phyloP scores from a whole-genome alignment of 2,329 filamentous ascomycete genomes.

The Sarocladiaceae sp. region DNA sequence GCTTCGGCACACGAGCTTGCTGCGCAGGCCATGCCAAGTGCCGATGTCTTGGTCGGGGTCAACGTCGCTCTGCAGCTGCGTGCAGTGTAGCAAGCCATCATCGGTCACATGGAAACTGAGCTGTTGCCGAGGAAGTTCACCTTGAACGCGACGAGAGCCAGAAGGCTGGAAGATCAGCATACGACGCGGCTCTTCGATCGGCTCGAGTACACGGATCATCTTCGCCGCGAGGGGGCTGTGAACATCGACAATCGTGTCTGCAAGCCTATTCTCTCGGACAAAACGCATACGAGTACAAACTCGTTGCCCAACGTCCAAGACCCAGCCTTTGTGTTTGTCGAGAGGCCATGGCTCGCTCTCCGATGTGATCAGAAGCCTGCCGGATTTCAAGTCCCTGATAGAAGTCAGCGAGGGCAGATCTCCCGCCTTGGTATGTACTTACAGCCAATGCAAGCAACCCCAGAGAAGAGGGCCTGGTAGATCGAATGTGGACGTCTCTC shows the following conservation, averaged over 20 bases:
- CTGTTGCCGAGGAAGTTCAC: slow-evolving; percentile 44
- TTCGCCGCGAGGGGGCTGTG: slow-evolving; percentile 32
- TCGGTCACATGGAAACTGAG: slow-evolving; percentile 44
- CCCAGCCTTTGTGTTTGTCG: slow-evolving; percentile 22
- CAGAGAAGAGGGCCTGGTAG: slow-evolving; percentile 47
- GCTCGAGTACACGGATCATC: slow-evolving; percentile 39
- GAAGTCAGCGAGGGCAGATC: slow-evolving; percentile 40
- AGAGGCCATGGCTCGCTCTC: slow-evolving; percentile 12
- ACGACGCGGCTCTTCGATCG: slow-evolving; percentile 25
- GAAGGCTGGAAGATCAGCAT: slow-evolving; percentile 33
- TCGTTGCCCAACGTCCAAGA: slow-evolving; percentile 21
- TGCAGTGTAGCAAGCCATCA: slow-evolving; percentile 36
- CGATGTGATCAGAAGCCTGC: slow-evolving; percentile 28
- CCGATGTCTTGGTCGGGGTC: slow-evolving; percentile 56
- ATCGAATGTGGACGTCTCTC: slow-evolving; percentile 29
- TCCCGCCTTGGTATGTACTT: slow-evolving; percentile 28
- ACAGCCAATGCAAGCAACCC: slow-evolving; percentile 57
- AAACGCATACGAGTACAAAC: slow-evolving; percentile 14
- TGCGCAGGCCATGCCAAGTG: slow-evolving; percentile 54
- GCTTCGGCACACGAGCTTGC: slow-evolving; percentile 42
- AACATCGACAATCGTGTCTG: slow-evolving; percentile 41
- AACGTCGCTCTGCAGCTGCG: slow-evolving; percentile 46
- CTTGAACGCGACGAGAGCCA: slow-evolving; percentile 36
- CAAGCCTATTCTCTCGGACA: slow-evolving; percentile 9
- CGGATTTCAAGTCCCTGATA: slow-evolving; percentile 13